Evolutionary conservation across 805 yeast species (phyloP), one percentile per base, ranked within the genome.

Genomic region (Starmerella potacharoeniae): DNA sequence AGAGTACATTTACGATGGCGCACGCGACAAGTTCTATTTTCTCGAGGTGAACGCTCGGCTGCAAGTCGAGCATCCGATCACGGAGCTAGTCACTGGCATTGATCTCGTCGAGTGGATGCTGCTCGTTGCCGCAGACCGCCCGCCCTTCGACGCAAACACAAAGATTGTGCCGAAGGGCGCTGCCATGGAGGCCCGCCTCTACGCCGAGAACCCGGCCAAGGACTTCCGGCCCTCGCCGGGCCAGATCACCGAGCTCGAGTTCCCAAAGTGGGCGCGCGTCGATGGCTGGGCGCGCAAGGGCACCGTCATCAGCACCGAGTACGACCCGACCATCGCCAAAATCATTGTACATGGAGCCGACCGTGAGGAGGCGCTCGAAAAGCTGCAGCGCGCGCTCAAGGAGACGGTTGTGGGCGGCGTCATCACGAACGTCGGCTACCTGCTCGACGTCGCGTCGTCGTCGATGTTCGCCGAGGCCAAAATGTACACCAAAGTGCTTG

Each of bases 81-180:
- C 98, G 33, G 98, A 91, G 72, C 76, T 82, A 81, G 95, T 87
- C 42, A 91, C 97, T 17, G 97, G 97, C 3, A 73, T 90, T 53
- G 98, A 91, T 71, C 75, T 91, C 60, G 97, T 91, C 22, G 97
- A 93, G 70, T 88, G 96, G 96, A 93, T 93, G 98, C 73, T 91
- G 59, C 60, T 76, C 63, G 85, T 91, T 67, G 97, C 97, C 36
- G 95, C 95, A 39, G 90, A 87, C 66, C 77, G 77, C 61, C 83
- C 97, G 4, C 95, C 96, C 6, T 86, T 83, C 66, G 87, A 89
- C 64, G 69, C 66, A 46, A 64, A 71, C 40, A 50, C 52, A 59
- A 70, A 72, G 43, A 75, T 88, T 51, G 73, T 70, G 13, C 80
- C 83, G 39, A 76, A 78, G 49, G 97, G 98, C 61, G 95, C 95